These are phyloP conservation scores for Phaffia tasmanica DNA, from an alignment of 768 basidiomycete species.

Conservation along the genomic window DNA sequence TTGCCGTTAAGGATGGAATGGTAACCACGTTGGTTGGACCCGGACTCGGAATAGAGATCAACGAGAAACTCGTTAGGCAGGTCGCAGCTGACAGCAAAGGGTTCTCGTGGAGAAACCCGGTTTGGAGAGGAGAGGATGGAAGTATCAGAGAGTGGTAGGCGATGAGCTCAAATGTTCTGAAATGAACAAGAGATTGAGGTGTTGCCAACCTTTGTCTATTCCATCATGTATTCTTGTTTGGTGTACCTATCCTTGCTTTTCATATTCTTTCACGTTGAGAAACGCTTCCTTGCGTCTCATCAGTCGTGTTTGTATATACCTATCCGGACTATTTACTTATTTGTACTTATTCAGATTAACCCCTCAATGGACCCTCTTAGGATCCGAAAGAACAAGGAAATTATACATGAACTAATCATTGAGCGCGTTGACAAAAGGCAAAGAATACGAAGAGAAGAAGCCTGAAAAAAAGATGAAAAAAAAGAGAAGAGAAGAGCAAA, in stretches of 20 bases:
- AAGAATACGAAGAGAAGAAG: slow-evolving; percentile 1
- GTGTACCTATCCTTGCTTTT: too few relatives aligned
- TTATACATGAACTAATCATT: background rate
- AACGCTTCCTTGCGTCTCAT: too few relatives aligned
- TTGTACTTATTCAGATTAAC: too few relatives aligned
- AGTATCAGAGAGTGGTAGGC: slow-evolving; percentile 48
- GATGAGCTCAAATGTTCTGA: too few relatives aligned
- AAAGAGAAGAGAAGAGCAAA: background rate
- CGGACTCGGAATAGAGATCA: slow-evolving; percentile 49
- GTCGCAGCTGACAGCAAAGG: slow-evolving; percentile 36
- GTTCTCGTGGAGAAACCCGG: slow-evolving; percentile 48
- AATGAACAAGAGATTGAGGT: too few relatives aligned
- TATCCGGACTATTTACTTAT: too few relatives aligned
- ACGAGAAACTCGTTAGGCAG: slow-evolving; percentile 48
- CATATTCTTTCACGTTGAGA: too few relatives aligned
- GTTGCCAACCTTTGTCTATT: too few relatives aligned
- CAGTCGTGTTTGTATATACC: too few relatives aligned
- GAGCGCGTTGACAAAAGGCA: background rate
- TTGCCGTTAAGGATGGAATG: slow-evolving; percentile 48
- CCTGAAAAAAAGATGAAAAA: background rate
- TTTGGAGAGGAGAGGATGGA: slow-evolving; percentile 51
- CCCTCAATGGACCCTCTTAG: too few relatives aligned
- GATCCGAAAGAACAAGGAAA: too few relatives aligned
- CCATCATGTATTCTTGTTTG: too few relatives aligned
- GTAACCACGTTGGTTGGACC: slow-evolving; percentile 46